phyloP scores from a whole-genome alignment of 352 stramenopile species.

The Pythium aphanidermatum region DNA sequence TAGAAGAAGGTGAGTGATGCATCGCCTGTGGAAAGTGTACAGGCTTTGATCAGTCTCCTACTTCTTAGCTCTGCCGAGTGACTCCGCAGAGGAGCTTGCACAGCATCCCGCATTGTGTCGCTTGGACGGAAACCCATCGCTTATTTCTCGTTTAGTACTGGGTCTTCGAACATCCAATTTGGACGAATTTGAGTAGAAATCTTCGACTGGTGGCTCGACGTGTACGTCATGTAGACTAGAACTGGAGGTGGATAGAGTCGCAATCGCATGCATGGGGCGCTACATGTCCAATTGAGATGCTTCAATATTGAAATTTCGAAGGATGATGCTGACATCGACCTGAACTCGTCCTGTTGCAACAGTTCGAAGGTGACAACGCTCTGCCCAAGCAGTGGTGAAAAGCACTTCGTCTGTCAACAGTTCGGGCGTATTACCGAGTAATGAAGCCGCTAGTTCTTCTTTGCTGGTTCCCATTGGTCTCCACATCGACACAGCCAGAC shows the following conservation, averaged over 20 bases:
- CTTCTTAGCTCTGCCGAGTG: conserved; percentile 22
- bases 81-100: conserved; percentile 9
- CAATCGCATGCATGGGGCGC: neutral
- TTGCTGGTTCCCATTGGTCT: conserved; percentile 45
- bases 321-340: conserved; percentile 40
- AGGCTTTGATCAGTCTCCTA: no score
- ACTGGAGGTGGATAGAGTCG: no score
- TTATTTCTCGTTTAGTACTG: conserved; percentile 15
- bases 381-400: conserved; percentile 46
- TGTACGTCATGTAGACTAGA: no score
- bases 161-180: conserved; percentile 13
- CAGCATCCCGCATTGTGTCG: conserved; percentile 25
- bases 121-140: conserved; percentile 27
- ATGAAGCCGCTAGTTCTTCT: conserved; percentile 36
- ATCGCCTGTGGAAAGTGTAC: neutral
- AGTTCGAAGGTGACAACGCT: conserved; percentile 55
- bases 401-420: conserved; percentile 52
- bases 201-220: no score
- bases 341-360: conserved; percentile 50
- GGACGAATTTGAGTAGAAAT: conserved; percentile 4
- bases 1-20: conserved; percentile 32
- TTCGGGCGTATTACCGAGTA: conserved; percentile 50
- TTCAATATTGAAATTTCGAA: conserved; percentile 34
- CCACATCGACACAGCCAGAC: conserved; percentile 44
- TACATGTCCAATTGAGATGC: conserved; percentile 19